phyloP scores from a whole-genome alignment of 108 stramenopile species.

The Pseudonitzschia delicatissima region DNA sequence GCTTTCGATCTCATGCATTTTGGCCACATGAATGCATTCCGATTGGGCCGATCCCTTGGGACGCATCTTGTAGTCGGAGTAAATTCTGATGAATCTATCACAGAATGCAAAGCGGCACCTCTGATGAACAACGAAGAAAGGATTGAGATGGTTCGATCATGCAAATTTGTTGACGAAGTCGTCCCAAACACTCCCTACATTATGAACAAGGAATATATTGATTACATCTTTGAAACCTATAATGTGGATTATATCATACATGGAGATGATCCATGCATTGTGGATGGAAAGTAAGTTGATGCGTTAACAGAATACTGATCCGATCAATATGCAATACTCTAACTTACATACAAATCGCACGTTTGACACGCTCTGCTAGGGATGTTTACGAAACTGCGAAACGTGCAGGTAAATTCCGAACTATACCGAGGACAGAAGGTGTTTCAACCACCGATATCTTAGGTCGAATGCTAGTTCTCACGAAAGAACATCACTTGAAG shows the following conservation, averaged over 20 bases:
- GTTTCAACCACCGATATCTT: constrained; percentile 99
- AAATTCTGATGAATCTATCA: constrained; percentile 94
- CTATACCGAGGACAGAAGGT: constrained; percentile 98
- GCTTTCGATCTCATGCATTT: constrained; percentile 98
- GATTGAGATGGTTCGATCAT: constrained; percentile 87
- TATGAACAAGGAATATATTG: constrained; percentile 93
- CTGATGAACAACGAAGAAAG: constrained; percentile 95
- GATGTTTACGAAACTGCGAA: constrained; percentile 89
- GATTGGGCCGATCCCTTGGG: constrained; percentile 91
- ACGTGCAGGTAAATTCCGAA: constrained; percentile 69
- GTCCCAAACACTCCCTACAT: constrained; percentile 95
- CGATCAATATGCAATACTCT: neutral
- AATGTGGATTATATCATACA: constrained; percentile 95
- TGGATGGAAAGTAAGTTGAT: constrained; percentile 65
- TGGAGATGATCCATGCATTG: constrained; percentile 98
- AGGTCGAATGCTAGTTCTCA: constrained; percentile 95
- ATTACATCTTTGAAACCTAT: constrained; percentile 86
- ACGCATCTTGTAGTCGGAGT: constrained; percentile 96
- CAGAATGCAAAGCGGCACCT: constrained; percentile 92
- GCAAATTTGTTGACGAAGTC: constrained; percentile 99
- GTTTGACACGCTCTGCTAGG: neutral
- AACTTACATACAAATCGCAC: neutral
- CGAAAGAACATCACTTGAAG: constrained; percentile 85
- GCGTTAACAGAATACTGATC: neutral
- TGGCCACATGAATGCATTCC: constrained; percentile 99